A percentile compares a stretch with the other conserved stretches of the same genome.
phyloP scores from a whole-genome alignment of 345 rosid species.

The Anastatica hierochuntica region DNA sequence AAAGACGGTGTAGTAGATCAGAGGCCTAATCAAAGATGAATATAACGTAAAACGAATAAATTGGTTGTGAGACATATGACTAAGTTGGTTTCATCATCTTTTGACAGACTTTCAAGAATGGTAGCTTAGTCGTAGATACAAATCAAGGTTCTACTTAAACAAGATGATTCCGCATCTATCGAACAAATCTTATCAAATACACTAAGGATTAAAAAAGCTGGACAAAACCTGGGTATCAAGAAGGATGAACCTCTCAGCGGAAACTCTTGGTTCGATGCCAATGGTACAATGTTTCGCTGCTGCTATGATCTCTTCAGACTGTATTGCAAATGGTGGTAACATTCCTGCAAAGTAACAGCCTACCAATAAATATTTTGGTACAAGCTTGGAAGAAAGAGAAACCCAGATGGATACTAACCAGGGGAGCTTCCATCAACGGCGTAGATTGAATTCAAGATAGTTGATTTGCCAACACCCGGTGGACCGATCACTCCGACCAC shows the following conservation, averaged over 20 bases:
- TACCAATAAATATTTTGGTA: background rate
- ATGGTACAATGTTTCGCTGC: slow-evolving; percentile 60
- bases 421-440: slow-evolving; percentile 63
- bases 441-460: slow-evolving; percentile 72
- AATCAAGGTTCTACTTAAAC: background rate
- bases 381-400: background rate
- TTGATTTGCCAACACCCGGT: slow-evolving; percentile 71
- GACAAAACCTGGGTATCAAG: slow-evolving; percentile 66
- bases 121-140: background rate
- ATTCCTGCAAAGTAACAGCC: slow-evolving; percentile 37
- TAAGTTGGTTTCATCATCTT: too few relatives aligned
- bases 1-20: background rate
- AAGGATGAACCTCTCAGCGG: slow-evolving; percentile 65
- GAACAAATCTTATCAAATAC: too few relatives aligned
- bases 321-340: slow-evolving; percentile 61
- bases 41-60: background rate
- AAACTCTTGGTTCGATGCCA: slow-evolving; percentile 76
- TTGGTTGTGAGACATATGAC: background rate
- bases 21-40: background rate
- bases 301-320: slow-evolving; percentile 56
- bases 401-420: slow-evolving; percentile 28
- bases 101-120: too few relatives aligned
- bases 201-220: background rate
- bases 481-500: slow-evolving; percentile 82
- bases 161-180: background rate